phyloP scores from a whole-genome alignment of 2,329 filamentous ascomycete species.

The Xylaria sp. region DNA sequence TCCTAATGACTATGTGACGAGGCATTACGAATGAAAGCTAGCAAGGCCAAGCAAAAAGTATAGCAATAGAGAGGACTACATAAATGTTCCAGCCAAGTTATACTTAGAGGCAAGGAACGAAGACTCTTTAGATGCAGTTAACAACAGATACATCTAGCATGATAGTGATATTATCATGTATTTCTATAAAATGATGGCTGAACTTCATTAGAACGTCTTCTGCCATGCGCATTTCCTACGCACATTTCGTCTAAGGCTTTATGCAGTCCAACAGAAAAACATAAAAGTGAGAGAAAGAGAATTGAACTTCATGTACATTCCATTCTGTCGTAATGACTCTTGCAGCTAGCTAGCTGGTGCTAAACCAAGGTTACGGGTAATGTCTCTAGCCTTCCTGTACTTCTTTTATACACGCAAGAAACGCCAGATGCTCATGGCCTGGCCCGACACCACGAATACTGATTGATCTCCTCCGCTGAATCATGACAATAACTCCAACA shows the following conservation, averaged over 20 bases:
- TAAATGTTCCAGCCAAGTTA: no score
- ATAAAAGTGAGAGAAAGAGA: not conserved
- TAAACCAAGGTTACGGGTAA: not conserved
- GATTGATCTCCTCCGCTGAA: not conserved
- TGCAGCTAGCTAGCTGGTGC: not conserved
- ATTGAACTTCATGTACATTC: conserved; percentile 17
- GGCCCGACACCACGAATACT: conserved; percentile 7
- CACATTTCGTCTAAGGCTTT: not conserved
- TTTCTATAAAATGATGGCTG: no score
- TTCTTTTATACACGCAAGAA: not conserved
- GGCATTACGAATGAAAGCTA: no score
- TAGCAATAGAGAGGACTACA: no score
- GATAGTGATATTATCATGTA: not conserved
- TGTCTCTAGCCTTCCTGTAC: not conserved
- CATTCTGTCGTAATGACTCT: conserved; percentile 14
- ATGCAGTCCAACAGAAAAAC: not conserved
- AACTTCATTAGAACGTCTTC: not conserved
- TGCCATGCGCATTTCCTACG: no score
- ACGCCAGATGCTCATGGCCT: conserved; percentile 10
- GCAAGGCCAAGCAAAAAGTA: no score
- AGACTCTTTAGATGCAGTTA: no score
- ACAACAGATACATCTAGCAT: not conserved
- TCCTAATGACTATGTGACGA: no score
- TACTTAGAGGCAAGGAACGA: no score
- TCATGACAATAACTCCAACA: conserved; percentile 10